Conservation (phyloP, 1,284 basidiomycete genomes). For the Ceratobasidium sp. region DNA sequence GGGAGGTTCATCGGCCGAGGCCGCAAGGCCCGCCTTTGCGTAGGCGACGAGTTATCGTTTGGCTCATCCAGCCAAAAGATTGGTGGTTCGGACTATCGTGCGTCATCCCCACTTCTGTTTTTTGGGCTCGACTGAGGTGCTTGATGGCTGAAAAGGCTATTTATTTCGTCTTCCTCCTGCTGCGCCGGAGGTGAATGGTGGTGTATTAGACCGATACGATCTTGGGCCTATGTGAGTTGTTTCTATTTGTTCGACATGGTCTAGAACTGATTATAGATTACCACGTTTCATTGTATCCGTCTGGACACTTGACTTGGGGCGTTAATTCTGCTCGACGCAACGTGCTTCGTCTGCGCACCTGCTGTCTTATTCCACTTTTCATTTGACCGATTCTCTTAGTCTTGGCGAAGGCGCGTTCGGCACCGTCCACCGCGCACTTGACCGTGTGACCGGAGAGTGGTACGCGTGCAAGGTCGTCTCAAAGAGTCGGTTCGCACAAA, state of each 20-base stretch:
- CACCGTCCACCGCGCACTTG: no score
- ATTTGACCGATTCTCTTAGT: no score
- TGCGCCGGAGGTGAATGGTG: slow-evolving; percentile 61
- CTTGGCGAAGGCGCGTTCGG: no score
- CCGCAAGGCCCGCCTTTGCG: slow-evolving; percentile 69
- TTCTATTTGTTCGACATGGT: not conserved
- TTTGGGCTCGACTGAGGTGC: slow-evolving; percentile 43
- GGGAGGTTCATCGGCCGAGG: slow-evolving; percentile 71
- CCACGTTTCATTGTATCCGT: not conserved
- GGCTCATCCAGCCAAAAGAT: slow-evolving; percentile 67
- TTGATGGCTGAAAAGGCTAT: slow-evolving; percentile 57
- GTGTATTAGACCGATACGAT: slow-evolving; percentile 74
- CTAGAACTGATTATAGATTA: not conserved
- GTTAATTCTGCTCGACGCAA: not conserved
- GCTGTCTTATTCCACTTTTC: no score
- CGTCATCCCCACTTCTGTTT: slow-evolving; percentile 50
- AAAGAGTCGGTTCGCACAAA: not conserved
- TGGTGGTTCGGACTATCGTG: slow-evolving; percentile 71
- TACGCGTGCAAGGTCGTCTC: no score
- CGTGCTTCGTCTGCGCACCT: no score
- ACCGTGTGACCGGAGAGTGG: no score
- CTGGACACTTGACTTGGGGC: not conserved
- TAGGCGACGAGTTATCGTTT: slow-evolving; percentile 87
- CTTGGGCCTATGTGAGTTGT: slow-evolving; percentile 63
- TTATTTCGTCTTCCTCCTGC: slow-evolving; percentile 68